Base-by-base conservation (phyloP, 139 green algal genomes). In the Astrephomene gubernaculifera region DNA sequence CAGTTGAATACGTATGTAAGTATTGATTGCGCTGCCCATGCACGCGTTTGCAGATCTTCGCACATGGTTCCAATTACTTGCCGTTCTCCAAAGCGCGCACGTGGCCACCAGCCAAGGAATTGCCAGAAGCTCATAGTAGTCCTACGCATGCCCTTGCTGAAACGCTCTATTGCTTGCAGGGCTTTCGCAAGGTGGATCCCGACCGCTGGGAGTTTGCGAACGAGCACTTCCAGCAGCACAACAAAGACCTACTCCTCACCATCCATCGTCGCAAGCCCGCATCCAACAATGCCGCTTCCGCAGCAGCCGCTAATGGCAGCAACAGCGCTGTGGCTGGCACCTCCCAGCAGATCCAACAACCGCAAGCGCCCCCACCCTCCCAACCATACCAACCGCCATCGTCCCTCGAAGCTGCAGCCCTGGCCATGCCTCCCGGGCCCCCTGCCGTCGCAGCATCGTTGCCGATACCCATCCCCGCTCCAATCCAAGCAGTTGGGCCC, bases 1-100 rank as follows among this genome's bases (percentile, higher is more conserved):
- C 97, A 99, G 89, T 94, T 99, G 2, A 99, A 99, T 81, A 99
- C 97, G 17, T 99, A 99, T 85, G 96, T 96, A 84, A 92, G 93
- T n/a, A n/a, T 81, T 39, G 44, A 35, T 36, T 57, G 17, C 49
- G 17, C 17, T 57, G 17, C 49, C 49, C 49, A 57, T 25, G 49
- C 49, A 12, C 17, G 49, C 49, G 14, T 25, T 57, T 57, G 57
- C 57, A n/a, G n/a, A n/a, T n/a, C n/a, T n/a, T n/a, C n/a, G n/a
- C n/a, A n/a, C n/a, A n/a, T n/a, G n/a, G n/a, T n/a, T n/a, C n/a
- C n/a, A n/a, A n/a, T n/a, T n/a, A n/a, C n/a, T n/a, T n/a, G n/a
- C n/a, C n/a, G n/a, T n/a, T n/a, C n/a, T n/a, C n/a, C n/a, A n/a
- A n/a, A n/a, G n/a, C n/a, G n/a, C n/a, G n/a, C n/a, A n/a, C n/a